Evolutionary conservation across 1,284 basidiomycete species (phyloP).

Genomic region (Uromyces viciae-fabae): DNA sequence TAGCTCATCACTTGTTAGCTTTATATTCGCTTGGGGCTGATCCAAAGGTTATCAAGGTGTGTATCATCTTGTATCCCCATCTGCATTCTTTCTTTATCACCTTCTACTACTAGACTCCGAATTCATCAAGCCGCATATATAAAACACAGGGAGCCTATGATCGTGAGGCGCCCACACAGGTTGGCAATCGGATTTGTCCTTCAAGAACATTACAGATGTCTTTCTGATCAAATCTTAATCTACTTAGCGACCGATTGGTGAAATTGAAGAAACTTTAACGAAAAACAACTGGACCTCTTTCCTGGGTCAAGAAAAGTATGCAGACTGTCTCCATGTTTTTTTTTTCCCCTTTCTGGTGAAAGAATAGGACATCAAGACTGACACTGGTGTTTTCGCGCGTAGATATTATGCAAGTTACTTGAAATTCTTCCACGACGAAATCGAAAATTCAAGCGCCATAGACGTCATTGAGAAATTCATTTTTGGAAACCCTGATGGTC

Average conservation of each 20-base stretch:
- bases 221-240: background rate
- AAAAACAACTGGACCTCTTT: constrained; percentile 29
- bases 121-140: background rate
- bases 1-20: constrained; percentile 33
- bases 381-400: no score
- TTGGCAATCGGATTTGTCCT: no score
- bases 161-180: constrained; percentile 21
- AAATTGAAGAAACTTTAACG: constrained; percentile 1
- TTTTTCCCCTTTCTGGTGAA: no score
- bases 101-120: background rate
- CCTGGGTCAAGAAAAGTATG: constrained; percentile 16
- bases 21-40: constrained; percentile 33
- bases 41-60: constrained; percentile 13
- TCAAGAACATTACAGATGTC: no score
- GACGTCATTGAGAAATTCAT: constrained; percentile 12
- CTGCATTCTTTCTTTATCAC: background rate
- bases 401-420: constrained; percentile 38
- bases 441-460: constrained; percentile 5
- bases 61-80: background rate
- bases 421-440: constrained; percentile 14
- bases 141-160: constrained; percentile 9
- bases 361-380: no score
- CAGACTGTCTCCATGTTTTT: background rate
- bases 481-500: constrained; percentile 3
- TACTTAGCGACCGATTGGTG: constrained; percentile 16